Evolutionary conservation across 257 asterid genomes (phyloP).

Genomic region (Haberlea rhodopensis): DNA sequence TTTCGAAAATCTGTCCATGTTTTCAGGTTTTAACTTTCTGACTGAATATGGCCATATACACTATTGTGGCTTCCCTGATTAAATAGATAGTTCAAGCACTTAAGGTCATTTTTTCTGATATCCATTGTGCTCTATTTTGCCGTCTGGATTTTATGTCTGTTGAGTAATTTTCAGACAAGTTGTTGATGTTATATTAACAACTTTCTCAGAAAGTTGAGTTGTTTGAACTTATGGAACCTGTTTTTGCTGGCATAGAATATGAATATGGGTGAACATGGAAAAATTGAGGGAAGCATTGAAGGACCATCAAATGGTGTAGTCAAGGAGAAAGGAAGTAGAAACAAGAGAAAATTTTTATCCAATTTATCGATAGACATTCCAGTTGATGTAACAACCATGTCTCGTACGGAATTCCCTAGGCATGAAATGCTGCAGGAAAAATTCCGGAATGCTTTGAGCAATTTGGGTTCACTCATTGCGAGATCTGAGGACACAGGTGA

Average conservation of each 20-base stretch:
- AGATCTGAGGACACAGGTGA: constrained; percentile 25
- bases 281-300: constrained; percentile 23
- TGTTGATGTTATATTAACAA: not conserved
- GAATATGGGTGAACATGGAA: not conserved
- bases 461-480: constrained; percentile 34
- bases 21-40: constrained; percentile 22
- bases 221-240: not conserved
- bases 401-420: constrained; percentile 53
- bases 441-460: constrained; percentile 27
- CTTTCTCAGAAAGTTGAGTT: constrained; percentile 3
- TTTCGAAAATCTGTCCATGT: not conserved
- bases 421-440: constrained; percentile 52
- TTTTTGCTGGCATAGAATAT: not conserved
- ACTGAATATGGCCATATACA: constrained; percentile 21
- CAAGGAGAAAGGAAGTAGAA: constrained; percentile 47
- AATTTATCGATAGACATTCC: constrained; percentile 39
- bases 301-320: constrained; percentile 23
- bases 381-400: constrained; percentile 30
- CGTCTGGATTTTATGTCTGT: not conserved
- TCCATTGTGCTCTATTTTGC: constrained; percentile 18
- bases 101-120: not conserved
- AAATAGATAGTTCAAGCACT: constrained; percentile 6
- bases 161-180: not conserved
- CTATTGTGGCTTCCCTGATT: constrained; percentile 3
- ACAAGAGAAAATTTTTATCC: constrained; percentile 59